Conservation (phyloP, 1,284 basidiomycete genomes). For the Rhodofomes roseus region DNA sequence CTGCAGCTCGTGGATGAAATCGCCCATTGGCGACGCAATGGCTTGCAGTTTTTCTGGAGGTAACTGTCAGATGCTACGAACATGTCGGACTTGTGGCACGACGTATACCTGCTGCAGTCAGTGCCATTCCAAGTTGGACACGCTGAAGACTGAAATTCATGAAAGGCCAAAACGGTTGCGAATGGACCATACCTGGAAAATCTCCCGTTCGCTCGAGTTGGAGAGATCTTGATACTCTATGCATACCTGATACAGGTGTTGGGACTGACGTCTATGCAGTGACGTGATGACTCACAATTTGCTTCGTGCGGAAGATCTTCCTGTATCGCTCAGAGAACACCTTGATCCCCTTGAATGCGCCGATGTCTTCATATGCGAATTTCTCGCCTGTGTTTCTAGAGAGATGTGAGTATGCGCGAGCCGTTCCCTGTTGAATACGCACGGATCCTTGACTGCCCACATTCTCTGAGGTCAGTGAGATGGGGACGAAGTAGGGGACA, state of each 20-base stretch:
- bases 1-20: conserved; percentile 51
- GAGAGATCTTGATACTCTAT: conserved; percentile 65
- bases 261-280: background rate
- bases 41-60: conserved; percentile 66
- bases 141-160: conserved; percentile 36
- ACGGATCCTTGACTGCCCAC: conserved; percentile 52
- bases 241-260: conserved; percentile 37
- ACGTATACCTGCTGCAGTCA: conserved; percentile 58
- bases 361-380: conserved; percentile 47
- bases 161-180: background rate
- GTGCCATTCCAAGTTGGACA: conserved; percentile 74
- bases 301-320: conserved; percentile 58
- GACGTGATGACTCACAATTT: conserved; percentile 40
- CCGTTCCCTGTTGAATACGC: conserved; percentile 19
- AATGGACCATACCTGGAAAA: conserved; percentile 58
- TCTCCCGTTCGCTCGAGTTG: conserved; percentile 61
- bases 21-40: conserved; percentile 45
- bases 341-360: conserved; percentile 25
- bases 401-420: background rate
- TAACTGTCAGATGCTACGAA: background rate
- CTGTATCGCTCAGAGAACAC: conserved; percentile 49
- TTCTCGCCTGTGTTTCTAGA: conserved; percentile 42
- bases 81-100: background rate
- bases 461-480: conserved; percentile 1
- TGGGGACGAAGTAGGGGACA: background rate